Evolutionary conservation across 2,329 filamentous ascomycete genomes (phyloP), one percentile per base, ranked within the genome.

Genomic region (Diaporthe caulivora): DNA sequence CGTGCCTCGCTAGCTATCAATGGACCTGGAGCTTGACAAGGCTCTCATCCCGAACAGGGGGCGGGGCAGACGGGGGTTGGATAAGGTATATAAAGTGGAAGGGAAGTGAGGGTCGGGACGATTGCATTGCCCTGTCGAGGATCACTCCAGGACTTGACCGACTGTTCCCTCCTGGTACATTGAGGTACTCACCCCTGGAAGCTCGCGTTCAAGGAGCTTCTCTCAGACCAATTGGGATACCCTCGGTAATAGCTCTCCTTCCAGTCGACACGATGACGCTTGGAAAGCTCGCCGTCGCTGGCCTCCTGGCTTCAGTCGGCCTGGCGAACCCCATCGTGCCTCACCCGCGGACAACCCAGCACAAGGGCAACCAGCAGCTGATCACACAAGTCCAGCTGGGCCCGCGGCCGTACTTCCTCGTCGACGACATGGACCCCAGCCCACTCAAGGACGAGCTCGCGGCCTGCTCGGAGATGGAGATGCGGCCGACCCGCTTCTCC

Each of bases 381-480:
- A 81, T 87, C 77, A 84, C 81, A 75, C 84, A 84, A 75, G 86
- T 92, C 74, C 87, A 92, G 68, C 83, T 92, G 5, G 91, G 91
- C 9, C 89, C 90, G 2, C 87, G 91, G 13, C 92, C 91, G 0
- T 91, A 90, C 81, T 93, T 88, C 80, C 86, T 93, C 9, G 83
- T 93, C 76, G 85, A 91, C 77, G 85, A 90, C 77, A 91, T 93
- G 89, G 88, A 88, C 42, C 86, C 89, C 2, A 84, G 89, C 15
- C 83, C 86, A 13, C 84, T 93, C 75, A 93, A 92, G 84, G 80
- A 85, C 70, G 87, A 89, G 81, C 87, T 93, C 8, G 80, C 87
- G 54, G 86, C 86, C 1, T 93, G 92, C 83, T 85, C 86, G 18
- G 87, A 91, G 73, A 86, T 85, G 74, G 82, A 84, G 15, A 85